These are phyloP conservation scores for Populus trichocarpa DNA, from an alignment of 441 rosid species.

Conservation along the genomic window DNA sequence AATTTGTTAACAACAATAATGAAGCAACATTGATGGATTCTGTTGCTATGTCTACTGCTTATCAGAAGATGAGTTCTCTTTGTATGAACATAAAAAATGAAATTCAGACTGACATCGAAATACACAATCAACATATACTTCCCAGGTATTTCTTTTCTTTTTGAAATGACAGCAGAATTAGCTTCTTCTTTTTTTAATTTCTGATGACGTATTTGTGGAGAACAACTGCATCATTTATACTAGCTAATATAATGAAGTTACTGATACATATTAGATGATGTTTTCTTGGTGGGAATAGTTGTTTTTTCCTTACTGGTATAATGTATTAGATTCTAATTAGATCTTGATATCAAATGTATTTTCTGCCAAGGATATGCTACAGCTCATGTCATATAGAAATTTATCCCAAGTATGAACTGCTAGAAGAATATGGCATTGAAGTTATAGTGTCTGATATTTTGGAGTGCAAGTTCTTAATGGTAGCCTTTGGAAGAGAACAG, in stretches of 20 bases:
- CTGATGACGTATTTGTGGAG: not conserved
- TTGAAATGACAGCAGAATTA: not conserved
- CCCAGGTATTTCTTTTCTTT: conserved; percentile 57
- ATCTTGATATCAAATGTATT: not conserved
- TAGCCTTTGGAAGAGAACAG: not conserved
- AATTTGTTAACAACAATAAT: conserved; percentile 58
- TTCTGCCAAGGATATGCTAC: not conserved
- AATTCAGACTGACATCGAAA: conserved; percentile 85
- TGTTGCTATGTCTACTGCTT: conserved; percentile 73
- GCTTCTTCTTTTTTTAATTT: not conserved
- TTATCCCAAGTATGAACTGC: not conserved
- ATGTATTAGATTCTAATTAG: not conserved
- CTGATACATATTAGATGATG: not conserved
- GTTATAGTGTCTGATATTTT: not conserved
- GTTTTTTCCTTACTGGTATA: not conserved
- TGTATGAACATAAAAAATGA: conserved; percentile 82
- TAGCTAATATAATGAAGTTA: not conserved
- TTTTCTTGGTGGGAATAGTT: not conserved
- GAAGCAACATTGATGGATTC: conserved; percentile 67
- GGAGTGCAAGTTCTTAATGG: not conserved
- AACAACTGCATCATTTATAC: not conserved
- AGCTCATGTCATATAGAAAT: not conserved
- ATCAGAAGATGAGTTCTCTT: conserved; percentile 83
- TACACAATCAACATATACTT: conserved; percentile 83
- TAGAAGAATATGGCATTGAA: not conserved